These are phyloP conservation scores for Violaceomyces palustris DNA, from an alignment of 1,284 basidiomycete species.

Conservation along the genomic window DNA sequence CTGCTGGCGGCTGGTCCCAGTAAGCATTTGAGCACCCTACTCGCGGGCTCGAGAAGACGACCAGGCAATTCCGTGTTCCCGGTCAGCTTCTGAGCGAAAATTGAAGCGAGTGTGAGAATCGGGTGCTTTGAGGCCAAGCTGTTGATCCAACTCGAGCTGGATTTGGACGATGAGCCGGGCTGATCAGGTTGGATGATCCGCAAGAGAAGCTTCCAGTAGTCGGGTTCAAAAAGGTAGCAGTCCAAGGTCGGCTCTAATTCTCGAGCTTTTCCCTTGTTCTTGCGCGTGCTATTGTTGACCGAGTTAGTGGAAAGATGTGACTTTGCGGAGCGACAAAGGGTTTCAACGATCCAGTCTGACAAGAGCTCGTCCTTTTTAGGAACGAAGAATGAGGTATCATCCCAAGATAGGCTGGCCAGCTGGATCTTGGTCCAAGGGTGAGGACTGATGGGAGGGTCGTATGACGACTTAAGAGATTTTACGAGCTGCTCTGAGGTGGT, in stretches of 20 bases:
- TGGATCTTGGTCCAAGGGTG: constrained; percentile 8
- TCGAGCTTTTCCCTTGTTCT: constrained; percentile 10
- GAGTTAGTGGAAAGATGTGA: background rate
- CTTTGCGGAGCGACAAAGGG: constrained; percentile 12
- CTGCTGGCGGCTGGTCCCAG: constrained; percentile 22
- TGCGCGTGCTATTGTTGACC: constrained; percentile 12
- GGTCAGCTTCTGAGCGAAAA: constrained; percentile 8
- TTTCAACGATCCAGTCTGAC: constrained; percentile 27
- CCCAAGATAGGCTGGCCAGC: constrained; percentile 21
- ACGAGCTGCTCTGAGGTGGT: constrained; percentile 41
- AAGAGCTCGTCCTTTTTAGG: constrained; percentile 35
- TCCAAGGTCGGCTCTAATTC: background rate
- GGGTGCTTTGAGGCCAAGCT: constrained; percentile 3
- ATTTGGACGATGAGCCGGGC: constrained; percentile 1
- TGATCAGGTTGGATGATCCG: constrained; percentile 7
- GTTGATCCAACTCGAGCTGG: background rate
- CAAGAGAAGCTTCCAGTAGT: constrained; percentile 27
- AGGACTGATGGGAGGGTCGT: constrained; percentile 3
- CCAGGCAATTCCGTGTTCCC: too few relatives aligned
- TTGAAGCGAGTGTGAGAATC: constrained; percentile 10
- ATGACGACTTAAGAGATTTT: constrained; percentile 26
- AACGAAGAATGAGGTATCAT: constrained; percentile 14
- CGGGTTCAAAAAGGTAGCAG: background rate
- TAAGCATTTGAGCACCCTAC: too few relatives aligned
- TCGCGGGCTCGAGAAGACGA: too few relatives aligned